These are phyloP conservation scores for Lentinus tigrinus DNA, from an alignment of 768 basidiomycete species.

Conservation along the genomic window DNA sequence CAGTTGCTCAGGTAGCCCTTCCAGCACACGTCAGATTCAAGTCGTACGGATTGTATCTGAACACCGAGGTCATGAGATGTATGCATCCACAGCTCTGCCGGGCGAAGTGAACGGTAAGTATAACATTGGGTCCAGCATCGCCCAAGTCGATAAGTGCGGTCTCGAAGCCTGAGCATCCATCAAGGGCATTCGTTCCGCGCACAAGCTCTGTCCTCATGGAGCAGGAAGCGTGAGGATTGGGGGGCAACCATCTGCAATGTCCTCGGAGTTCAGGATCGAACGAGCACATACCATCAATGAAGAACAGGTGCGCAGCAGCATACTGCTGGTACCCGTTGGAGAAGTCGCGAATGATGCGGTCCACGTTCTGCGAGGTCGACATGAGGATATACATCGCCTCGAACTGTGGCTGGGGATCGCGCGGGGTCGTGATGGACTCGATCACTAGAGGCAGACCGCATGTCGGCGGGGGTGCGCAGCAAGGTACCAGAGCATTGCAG, in stretches of 20 bases:
- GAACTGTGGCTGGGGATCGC: conserved; percentile 80
- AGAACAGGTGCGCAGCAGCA: conserved; percentile 86
- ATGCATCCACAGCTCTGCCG: background rate
- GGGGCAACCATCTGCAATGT: background rate
- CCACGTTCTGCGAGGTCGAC: conserved; percentile 92
- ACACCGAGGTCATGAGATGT: conserved; percentile 2
- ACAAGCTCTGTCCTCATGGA: background rate
- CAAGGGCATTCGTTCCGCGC: background rate
- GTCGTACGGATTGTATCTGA: background rate
- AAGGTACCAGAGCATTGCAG: background rate
- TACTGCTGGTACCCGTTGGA: conserved; percentile 64
- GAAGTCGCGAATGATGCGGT: conserved; percentile 88
- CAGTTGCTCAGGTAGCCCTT: conserved; percentile 77
- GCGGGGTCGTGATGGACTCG: conserved; percentile 81
- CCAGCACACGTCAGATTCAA: background rate
- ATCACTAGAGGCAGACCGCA: conserved; percentile 57
- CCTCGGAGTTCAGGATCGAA: background rate
- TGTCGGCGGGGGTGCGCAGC: background rate
- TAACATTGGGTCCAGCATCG: too few relatives aligned
- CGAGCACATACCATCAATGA: conserved; percentile 72
- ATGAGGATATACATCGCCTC: conserved; percentile 95
- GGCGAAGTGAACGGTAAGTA: too few relatives aligned
- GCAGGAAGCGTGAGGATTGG: background rate
- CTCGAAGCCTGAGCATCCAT: too few relatives aligned
- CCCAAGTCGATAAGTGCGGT: too few relatives aligned